Conservation (phyloP, 2,329 filamentous ascomycete genomes). For the Clonostachys solani region DNA sequence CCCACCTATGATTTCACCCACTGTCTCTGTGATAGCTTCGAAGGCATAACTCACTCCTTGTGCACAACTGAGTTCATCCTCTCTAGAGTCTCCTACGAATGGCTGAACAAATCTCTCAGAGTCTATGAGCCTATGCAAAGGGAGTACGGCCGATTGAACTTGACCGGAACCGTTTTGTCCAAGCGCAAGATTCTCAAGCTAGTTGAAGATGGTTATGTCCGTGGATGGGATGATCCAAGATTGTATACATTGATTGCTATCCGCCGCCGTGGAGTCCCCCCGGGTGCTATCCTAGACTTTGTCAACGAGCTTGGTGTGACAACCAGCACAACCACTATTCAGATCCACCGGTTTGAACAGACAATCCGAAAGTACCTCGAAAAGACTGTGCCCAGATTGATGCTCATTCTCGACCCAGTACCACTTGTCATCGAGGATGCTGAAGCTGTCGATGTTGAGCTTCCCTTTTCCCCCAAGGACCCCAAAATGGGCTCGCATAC, state of each 20-base stretch:
- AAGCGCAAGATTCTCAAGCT: constrained; percentile 82
- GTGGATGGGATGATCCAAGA: constrained; percentile 87
- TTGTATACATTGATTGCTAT: constrained; percentile 85
- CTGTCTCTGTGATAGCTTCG: constrained; percentile 88
- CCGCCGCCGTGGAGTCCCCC: constrained; percentile 79
- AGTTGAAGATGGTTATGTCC: constrained; percentile 72
- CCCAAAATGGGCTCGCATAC: constrained; percentile 61
- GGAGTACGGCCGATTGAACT: constrained; percentile 64
- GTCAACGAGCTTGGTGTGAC: constrained; percentile 90
- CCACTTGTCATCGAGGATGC: constrained; percentile 78
- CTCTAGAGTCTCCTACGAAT: constrained; percentile 85
- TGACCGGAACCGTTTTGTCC: constrained; percentile 80
- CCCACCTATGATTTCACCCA: constrained; percentile 93
- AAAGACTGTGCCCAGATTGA: constrained; percentile 79
- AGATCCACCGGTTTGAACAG: constrained; percentile 77
- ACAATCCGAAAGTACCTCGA: constrained; percentile 84
- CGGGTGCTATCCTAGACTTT: constrained; percentile 83
- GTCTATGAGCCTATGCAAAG: constrained; percentile 93
- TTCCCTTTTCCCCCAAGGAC: constrained; percentile 83
- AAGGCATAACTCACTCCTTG: constrained; percentile 85
- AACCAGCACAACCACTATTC: constrained; percentile 73
- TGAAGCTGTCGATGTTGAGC: constrained; percentile 49
- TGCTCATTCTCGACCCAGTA: constrained; percentile 84
- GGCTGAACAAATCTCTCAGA: constrained; percentile 74
- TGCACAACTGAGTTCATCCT: constrained; percentile 92